A percentile compares a stretch with the other conserved stretches of the same genome.
phyloP scores from a whole-genome alignment of 352 stramenopile genomes.

The Globisporangium paroecandrum region DNA sequence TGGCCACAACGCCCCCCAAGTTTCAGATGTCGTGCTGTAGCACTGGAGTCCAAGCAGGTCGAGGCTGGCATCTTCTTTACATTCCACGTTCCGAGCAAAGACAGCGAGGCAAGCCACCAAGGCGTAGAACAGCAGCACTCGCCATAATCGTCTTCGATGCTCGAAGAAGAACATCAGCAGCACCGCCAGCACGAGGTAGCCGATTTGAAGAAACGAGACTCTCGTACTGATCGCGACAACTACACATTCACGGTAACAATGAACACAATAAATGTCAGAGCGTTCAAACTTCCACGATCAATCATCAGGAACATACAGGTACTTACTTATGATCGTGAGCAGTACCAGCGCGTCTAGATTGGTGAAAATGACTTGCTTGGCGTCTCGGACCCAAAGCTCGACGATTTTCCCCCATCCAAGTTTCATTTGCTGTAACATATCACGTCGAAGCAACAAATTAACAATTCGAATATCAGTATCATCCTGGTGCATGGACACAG shows the following conservation, averaged over 20 bases:
- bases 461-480: constrained; percentile 3
- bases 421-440: constrained; percentile 41
- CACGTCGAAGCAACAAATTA: not conserved
- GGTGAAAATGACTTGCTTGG: constrained; percentile 67
- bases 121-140: constrained; percentile 70
- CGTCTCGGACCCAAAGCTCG: constrained; percentile 64
- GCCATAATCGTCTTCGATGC: constrained; percentile 70
- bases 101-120: constrained; percentile 67
- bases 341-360: constrained; percentile 80
- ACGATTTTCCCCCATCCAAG: constrained; percentile 45
- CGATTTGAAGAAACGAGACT: constrained; percentile 82
- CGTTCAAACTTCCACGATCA: not conserved
- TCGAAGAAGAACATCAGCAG: constrained; percentile 83
- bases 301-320: not conserved
- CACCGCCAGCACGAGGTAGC: constrained; percentile 77
- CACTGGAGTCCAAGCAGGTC: constrained; percentile 71
- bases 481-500: not conserved
- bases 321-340: constrained; percentile 73
- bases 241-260: constrained; percentile 20
- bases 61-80: constrained; percentile 34
- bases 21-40: constrained; percentile 50
- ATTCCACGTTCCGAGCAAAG: constrained; percentile 79
- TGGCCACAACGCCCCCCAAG: constrained; percentile 72
- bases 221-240: constrained; percentile 76
- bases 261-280: not conserved